Evolutionary conservation across 2,329 filamentous ascomycete species (phyloP), one percentile per base, ranked within the genome.

Genomic region (Ceratocystis colombiana): DNA sequence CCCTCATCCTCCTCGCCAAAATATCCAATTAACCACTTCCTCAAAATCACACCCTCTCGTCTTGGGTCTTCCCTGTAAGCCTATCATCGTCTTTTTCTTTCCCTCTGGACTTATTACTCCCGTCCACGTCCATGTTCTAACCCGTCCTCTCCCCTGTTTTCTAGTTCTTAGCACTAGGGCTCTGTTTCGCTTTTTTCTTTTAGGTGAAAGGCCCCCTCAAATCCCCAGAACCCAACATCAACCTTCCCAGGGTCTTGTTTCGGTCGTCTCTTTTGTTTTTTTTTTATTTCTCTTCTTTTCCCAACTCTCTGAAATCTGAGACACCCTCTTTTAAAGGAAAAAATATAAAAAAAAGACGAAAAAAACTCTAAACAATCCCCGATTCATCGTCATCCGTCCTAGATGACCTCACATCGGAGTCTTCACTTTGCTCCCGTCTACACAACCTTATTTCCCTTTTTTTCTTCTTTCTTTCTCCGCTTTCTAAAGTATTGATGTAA

Each of bases 61-160:
- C 53, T 37, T 57, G 53, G 53, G 28, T 57, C 53, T 57, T 57
- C 53, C 53, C 53, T 57, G 53, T 57, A 30, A n/a, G 53, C 46
- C 46, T 50, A 22, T 30, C 33, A 7, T 30, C 53, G 53, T 57
- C 53, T 37, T 33, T 22, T 57, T 30, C 17, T 55, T 17, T 30
- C 17, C 22, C 10, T 57, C 53, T 33, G 12, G 25, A 15, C 6
- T 30, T 25, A 53, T 28, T 53, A 28, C 25, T 53, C 25, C 53
- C 53, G 33, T 12, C 33, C 33, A 37, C 25, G 53, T 30, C 25
- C 53, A 7, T 57, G 25, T 57, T 57, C 28, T 53, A 8, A 33
- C 25, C 25, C n/a, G 12, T 33, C 15, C 10, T 5, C 53, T 28
- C 53, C 53, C 46, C 46, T 22, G 17, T 22, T 57, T 15, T 33